A percentile compares a stretch with the other conserved stretches of the same genome.
Evolutionary conservation across 2,329 filamentous ascomycete species (phyloP).

Genomic region (Trichoderma asperellum): DNA sequence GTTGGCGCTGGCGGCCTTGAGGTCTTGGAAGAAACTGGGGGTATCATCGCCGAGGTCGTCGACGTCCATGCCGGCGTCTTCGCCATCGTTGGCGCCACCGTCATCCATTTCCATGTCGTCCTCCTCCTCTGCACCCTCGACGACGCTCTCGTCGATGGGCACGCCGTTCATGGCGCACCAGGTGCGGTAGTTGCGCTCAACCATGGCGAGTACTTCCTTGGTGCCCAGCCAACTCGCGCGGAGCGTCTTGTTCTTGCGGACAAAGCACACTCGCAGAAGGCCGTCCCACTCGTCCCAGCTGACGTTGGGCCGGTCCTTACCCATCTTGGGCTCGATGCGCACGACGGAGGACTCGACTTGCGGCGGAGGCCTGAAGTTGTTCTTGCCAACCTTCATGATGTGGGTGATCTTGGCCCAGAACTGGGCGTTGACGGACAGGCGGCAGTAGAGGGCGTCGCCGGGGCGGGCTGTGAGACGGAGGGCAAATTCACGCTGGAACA

Average conservation of each 20-base stretch:
- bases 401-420: conserved; percentile 73
- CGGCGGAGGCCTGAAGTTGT: conserved; percentile 95
- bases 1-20: conserved; percentile 47
- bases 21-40: conserved; percentile 82
- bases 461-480: conserved; percentile 86
- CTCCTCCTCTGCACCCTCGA: conserved; percentile 51
- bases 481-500: conserved; percentile 96
- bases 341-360: conserved; percentile 92
- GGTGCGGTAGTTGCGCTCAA: conserved; percentile 85
- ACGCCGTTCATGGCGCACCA: conserved; percentile 90
- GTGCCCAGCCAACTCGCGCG: conserved; percentile 80
- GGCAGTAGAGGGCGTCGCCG: conserved; percentile 84
- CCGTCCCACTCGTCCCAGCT: conserved; percentile 96
- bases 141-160: conserved; percentile 68
- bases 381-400: conserved; percentile 92
- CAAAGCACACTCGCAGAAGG: conserved; percentile 71
- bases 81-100: conserved; percentile 50
- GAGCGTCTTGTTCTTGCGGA: conserved; percentile 87
- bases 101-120: conserved; percentile 46
- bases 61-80: conserved; percentile 55
- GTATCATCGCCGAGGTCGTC: conserved; percentile 47
- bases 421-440: conserved; percentile 90
- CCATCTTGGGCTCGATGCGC: conserved; percentile 83
- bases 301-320: conserved; percentile 76
- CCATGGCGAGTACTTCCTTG: conserved; percentile 76